Conservation (phyloP, 2,329 filamentous ascomycete species). For the Falciphora oryzae region DNA sequence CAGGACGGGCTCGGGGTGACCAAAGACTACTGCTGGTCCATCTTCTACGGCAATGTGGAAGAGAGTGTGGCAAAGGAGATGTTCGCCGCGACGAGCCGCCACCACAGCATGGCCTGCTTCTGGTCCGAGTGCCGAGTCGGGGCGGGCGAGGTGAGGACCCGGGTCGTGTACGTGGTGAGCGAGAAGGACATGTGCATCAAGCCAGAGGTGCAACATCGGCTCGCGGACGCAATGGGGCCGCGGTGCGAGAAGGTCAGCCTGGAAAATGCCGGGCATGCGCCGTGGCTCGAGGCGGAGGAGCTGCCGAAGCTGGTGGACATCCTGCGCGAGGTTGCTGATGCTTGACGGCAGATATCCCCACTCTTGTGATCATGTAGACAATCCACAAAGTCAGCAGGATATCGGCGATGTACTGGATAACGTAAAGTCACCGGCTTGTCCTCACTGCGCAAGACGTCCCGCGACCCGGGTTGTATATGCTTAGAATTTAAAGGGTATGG, state of each 20-base stretch:
- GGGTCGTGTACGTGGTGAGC: slow-evolving; percentile 6
- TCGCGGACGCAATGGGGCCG: slow-evolving; percentile 4
- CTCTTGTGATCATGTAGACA: too few relatives aligned
- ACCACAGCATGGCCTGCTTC: slow-evolving; percentile 3
- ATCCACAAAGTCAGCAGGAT: too few relatives aligned
- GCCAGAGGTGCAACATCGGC: neutral
- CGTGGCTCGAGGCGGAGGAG: neutral
- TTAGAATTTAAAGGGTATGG: neutral
- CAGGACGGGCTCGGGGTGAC: neutral
- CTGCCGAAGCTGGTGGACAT: neutral
- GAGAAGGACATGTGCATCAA: slow-evolving; percentile 6
- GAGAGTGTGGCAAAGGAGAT: neutral
- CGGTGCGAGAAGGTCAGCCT: neutral
- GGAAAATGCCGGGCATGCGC: neutral
- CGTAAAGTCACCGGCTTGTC: too few relatives aligned
- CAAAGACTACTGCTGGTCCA: neutral
- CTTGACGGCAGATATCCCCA: neutral
- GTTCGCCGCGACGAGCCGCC: slow-evolving; percentile 1
- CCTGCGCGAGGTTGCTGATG: neutral
- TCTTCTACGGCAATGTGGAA: neutral
- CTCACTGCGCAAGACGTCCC: too few relatives aligned
- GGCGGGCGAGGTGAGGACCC: neutral
- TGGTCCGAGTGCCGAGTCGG: neutral
- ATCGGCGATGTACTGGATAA: too few relatives aligned
- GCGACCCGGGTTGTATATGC: too few relatives aligned